These are phyloP conservation scores for Prototheca stagnorum DNA, from an alignment of 163 green algal genomes.

Conservation along the genomic window DNA sequence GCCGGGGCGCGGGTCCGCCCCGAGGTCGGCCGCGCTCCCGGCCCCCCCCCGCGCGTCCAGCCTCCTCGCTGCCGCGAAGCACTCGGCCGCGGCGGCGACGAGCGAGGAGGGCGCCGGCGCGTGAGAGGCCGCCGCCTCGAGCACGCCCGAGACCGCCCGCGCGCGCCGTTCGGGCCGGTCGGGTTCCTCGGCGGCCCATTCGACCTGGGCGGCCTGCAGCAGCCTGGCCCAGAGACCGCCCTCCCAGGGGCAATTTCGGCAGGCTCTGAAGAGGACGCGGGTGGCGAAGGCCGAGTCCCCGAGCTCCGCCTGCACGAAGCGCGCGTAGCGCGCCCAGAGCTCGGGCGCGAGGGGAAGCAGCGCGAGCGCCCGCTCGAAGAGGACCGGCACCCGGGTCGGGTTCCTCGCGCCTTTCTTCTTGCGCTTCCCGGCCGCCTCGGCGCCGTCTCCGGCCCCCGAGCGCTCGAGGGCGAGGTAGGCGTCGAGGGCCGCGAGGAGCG, in stretches of 20 bases:
- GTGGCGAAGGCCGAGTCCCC: conserved; percentile 17
- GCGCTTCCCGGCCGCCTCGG: too few species aligned
- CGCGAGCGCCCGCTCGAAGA: conserved; percentile 68
- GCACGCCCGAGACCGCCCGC: conserved; percentile 41
- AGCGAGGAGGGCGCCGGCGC: not conserved
- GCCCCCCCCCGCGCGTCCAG: conserved; percentile 43
- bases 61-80: conserved; percentile 1
- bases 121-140: conserved; percentile 14
- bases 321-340: conserved; percentile 63
- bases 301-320: conserved; percentile 41
- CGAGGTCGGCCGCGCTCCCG: too few species aligned
- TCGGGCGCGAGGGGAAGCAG: conserved; percentile 61
- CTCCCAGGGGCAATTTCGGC: conserved; percentile 79
- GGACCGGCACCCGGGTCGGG: too few species aligned
- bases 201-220: conserved; percentile 26
- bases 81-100: not conserved
- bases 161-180: conserved; percentile 22
- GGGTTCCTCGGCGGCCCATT: conserved; percentile 9
- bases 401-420: too few species aligned
- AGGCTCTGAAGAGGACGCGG: conserved; percentile 37
- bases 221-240: conserved; percentile 49
- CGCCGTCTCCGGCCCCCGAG: too few species aligned
- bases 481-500: not conserved
- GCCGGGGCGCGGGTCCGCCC: too few species aligned
- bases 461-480: not conserved